phyloP scores from a whole-genome alignment of 2,329 filamentous ascomycete species.

The Verticillium albo-atrum region DNA sequence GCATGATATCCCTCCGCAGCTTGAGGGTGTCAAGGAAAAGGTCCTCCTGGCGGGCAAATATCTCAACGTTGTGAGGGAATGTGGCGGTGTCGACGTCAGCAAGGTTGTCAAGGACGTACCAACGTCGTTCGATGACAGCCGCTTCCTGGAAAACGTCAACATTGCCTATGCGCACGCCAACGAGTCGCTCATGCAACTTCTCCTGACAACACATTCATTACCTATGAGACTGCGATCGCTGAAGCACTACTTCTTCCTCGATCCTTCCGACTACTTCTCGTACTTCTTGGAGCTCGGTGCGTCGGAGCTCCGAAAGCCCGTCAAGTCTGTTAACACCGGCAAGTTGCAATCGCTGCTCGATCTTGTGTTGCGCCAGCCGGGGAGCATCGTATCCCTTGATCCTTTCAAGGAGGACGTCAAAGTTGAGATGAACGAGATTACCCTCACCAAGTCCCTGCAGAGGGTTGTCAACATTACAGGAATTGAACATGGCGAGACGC shows the following conservation, averaged over 20 bases:
- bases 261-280: constrained; percentile 95
- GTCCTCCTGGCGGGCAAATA: constrained; percentile 95
- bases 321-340: constrained; percentile 81
- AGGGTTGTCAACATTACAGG: constrained; percentile 95
- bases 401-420: constrained; percentile 98
- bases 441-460: constrained; percentile 89
- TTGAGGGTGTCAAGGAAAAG: constrained; percentile 88
- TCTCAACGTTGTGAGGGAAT: constrained; percentile 94
- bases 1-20: constrained; percentile 84
- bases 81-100: constrained; percentile 90
- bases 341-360: constrained; percentile 97
- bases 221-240: constrained; percentile 82
- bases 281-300: constrained; percentile 92
- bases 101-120: constrained; percentile 87
- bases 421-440: constrained; percentile 93
- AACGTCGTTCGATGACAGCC: constrained; percentile 82
- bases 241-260: constrained; percentile 99
- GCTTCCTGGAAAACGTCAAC: constrained; percentile 95
- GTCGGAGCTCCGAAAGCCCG: constrained; percentile 85
- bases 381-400: constrained; percentile 87
- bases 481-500: constrained; percentile 82
- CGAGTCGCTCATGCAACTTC: constrained; percentile 81
- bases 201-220: constrained; percentile 88
- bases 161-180: constrained; percentile 94
- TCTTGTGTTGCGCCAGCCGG: constrained; percentile 90